Base-by-base conservation (phyloP, 2,329 filamentous ascomycete genomes). In the Epichloe amarillans region DNA sequence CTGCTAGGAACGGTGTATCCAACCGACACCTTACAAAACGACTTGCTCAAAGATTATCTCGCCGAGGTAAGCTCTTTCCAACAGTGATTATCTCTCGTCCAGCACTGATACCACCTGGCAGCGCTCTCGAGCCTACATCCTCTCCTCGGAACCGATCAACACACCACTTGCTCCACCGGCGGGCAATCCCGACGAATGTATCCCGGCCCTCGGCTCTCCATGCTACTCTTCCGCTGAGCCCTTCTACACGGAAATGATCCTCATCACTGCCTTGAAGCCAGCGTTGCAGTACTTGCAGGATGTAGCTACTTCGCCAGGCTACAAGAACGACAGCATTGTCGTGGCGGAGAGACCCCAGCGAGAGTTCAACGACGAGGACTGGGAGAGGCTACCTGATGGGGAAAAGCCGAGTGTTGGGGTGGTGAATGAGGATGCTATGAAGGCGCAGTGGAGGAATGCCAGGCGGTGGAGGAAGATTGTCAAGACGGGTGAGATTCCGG, bases 201-300 rank as follows among this genome's bases (percentile, higher is more conserved):
- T 73, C 60, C 69, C 70, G 0, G 56, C 64, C 11, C 69, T 76
- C 42, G 83, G 84, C 5, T 84, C 79, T 55, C 84, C 84, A 4
- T 75, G 81, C 54, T 84, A 84, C 64, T 83, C 83, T n/a, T 77
- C 82, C 2, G 83, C 83, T 3, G 79, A 85, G 54, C 58, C 66
- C 1, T 61, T 72, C 36, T 72, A 80, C 59, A 68, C 69, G 7
- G 86, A 94, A 63, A 70, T 72, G 38, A 75, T 87, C 54, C 73
- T 90, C 49, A 69, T 83, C 12, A 63, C 62, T 11, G 74, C 77
- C 0, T 75, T 79, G 55, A 58, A 62, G 12, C 63, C 69, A 2
- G 75, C 86, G 26, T 64, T 88, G 2, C 64, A 68, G 39, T 89
- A 82, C 74, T 69, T 89, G 37, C 67, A 79, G 46, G 68, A 77